Conservation (phyloP, 2,329 filamentous ascomycete genomes). For the Talaromyces verruculosus region DNA sequence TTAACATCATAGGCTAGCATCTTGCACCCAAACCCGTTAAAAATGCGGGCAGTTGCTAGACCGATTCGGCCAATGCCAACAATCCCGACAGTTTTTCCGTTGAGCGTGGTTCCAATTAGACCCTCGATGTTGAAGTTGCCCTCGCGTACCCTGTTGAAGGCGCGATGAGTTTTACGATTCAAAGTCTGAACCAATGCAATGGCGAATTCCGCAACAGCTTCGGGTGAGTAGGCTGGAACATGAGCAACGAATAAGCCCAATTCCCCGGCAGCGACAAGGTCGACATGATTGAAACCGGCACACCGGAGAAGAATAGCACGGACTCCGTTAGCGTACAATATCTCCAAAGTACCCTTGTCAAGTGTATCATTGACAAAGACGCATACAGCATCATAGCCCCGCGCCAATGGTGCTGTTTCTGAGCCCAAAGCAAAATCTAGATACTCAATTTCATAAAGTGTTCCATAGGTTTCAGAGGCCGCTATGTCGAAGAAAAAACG, state of each 20-base stretch:
- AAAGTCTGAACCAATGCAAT: slow-evolving; percentile 67
- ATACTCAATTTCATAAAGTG: slow-evolving; percentile 52
- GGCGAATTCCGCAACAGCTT: slow-evolving; percentile 69
- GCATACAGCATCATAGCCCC: slow-evolving; percentile 59
- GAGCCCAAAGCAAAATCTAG: slow-evolving; percentile 59
- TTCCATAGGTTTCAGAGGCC: slow-evolving; percentile 25
- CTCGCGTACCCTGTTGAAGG: slow-evolving; percentile 67
- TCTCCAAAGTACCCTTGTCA: slow-evolving; percentile 52
- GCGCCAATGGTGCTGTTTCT: slow-evolving; percentile 58
- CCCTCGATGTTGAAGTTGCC: slow-evolving; percentile 68
- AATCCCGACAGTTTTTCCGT: slow-evolving; percentile 64
- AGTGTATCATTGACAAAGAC: slow-evolving; percentile 68
- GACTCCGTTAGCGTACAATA: slow-evolving; percentile 53
- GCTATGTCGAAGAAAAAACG: slow-evolving; percentile 53
- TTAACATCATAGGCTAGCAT: slow-evolving; percentile 63
- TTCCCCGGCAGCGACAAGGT: slow-evolving; percentile 56
- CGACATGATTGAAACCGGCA: slow-evolving; percentile 68
- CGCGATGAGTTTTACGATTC: slow-evolving; percentile 66
- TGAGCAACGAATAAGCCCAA: slow-evolving; percentile 63
- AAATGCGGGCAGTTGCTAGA: slow-evolving; percentile 60
- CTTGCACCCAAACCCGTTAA: slow-evolving; percentile 64
- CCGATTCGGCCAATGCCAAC: slow-evolving; percentile 67
- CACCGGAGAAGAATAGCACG: slow-evolving; percentile 64
- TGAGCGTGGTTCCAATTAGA: slow-evolving; percentile 57
- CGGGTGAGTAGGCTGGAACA: slow-evolving; percentile 67